Evolutionary conservation across 2,329 filamentous ascomycete genomes (phyloP).

Genomic region (Fonsecaea multimorphosa): DNA sequence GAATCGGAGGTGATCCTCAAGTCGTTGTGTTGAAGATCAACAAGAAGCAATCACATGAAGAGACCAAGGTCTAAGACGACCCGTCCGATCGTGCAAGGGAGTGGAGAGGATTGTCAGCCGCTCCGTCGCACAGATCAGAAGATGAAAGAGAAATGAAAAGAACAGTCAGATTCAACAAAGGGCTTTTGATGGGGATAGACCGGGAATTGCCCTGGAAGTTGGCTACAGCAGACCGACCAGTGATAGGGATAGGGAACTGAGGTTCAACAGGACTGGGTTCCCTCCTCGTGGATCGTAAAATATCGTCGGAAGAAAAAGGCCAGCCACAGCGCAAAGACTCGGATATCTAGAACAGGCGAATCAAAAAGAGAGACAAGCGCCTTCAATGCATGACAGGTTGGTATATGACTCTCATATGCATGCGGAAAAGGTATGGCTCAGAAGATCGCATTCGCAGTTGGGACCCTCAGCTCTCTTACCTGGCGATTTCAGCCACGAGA

Average conservation of each 20-base stretch:
- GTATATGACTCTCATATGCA: conserved; percentile 22
- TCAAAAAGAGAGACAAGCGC: conserved; percentile 26
- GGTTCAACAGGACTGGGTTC: conserved; percentile 15
- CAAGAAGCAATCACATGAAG: conserved; percentile 17
- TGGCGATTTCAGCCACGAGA: conserved; percentile 25
- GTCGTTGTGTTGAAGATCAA: neutral
- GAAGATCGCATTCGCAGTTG: conserved; percentile 25
- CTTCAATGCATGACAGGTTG: conserved; percentile 12
- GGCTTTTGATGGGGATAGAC: conserved; percentile 12
- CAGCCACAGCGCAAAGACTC: conserved; percentile 4
- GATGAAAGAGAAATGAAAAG: conserved; percentile 12
- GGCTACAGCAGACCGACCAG: conserved; percentile 8
- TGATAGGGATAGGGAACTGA: conserved; percentile 15
- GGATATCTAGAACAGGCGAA: conserved; percentile 17
- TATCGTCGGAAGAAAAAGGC: conserved; percentile 8
- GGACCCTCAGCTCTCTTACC: conserved; percentile 16
- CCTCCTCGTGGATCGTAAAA: conserved; percentile 15
- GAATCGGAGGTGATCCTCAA: neutral
- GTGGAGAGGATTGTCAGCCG: conserved; percentile 1
- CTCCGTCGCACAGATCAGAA: conserved; percentile 5
- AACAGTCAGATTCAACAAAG: conserved; percentile 19
- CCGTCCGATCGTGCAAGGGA: neutral
- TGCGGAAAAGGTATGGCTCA: conserved; percentile 23
- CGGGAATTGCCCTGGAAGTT: conserved; percentile 6
- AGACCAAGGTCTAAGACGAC: neutral